Percentiles rank a stretch among this genome's conserved stretches.
Conservation (phyloP, 2,329 filamentous ascomycete species). For the Dryadomyces quercivorus region DNA sequence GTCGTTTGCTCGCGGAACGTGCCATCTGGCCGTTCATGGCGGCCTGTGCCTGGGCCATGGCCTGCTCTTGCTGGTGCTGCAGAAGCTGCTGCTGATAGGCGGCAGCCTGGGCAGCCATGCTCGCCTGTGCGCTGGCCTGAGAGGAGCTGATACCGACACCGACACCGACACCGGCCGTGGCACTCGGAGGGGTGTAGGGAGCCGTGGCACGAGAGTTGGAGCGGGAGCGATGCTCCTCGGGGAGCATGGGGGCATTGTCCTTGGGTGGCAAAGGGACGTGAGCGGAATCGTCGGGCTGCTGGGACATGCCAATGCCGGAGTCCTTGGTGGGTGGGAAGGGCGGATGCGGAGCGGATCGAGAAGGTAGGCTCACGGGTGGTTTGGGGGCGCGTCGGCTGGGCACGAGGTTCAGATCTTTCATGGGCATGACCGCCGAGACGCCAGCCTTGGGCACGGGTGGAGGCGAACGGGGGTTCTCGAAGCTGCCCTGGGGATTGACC, state of each 20-base stretch:
- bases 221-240: constrained; percentile 54
- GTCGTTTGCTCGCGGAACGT: constrained; percentile 62
- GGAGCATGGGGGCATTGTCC: constrained; percentile 46
- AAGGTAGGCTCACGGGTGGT: constrained; percentile 57
- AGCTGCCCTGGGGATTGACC: constrained; percentile 81
- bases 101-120: constrained; percentile 23
- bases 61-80: constrained; percentile 80
- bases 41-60: constrained; percentile 68
- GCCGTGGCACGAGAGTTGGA: constrained; percentile 55
- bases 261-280: constrained; percentile 28
- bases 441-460: constrained; percentile 62
- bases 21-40: constrained; percentile 60
- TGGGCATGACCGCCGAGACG: constrained; percentile 31
- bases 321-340: constrained; percentile 44
- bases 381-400: constrained; percentile 78
- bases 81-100: constrained; percentile 50
- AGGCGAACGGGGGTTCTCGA: constrained; percentile 89
- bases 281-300: constrained; percentile 42
- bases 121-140: not conserved
- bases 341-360: constrained; percentile 42
- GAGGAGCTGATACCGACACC: not conserved
- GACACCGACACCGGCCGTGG: no score
- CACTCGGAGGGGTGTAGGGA: constrained; percentile 31
- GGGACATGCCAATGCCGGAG: constrained; percentile 50
- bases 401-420: constrained; percentile 50